Evolutionary conservation across 1,284 basidiomycete genomes (phyloP).

Genomic region (Ustilago shanxiensis): DNA sequence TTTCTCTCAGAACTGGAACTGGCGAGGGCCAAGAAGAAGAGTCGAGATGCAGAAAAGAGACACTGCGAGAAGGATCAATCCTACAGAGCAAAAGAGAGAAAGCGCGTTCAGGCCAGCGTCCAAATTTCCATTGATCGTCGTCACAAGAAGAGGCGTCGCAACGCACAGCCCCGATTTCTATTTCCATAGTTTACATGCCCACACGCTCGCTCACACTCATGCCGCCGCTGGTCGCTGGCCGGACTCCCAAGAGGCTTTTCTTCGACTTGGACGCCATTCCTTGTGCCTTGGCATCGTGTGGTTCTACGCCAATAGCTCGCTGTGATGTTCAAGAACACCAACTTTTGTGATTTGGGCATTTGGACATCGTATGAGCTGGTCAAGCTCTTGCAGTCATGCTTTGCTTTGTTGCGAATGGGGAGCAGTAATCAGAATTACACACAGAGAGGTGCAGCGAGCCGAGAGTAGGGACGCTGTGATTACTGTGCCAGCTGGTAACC

Average conservation of each 20-base stretch:
- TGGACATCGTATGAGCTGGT: too few species aligned
- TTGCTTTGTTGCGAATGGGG: neutral
- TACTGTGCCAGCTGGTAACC: neutral
- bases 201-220: too few species aligned
- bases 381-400: too few species aligned
- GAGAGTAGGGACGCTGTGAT: too few species aligned
- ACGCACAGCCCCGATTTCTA: constrained; percentile 2
- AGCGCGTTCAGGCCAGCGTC: constrained; percentile 15
- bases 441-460: neutral
- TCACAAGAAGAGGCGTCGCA: neutral
- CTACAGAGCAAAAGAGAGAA: too few species aligned
- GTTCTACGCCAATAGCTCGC: neutral
- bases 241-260: neutral
- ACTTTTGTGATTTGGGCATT: too few species aligned
- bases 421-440: too few species aligned
- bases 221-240: neutral
- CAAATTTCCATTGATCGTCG: constrained; percentile 2
- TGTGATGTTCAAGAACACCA: neutral
- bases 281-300: too few species aligned
- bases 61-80: constrained; percentile 5
- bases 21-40: constrained; percentile 4
- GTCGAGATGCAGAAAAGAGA: neutral
- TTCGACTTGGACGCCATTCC: too few species aligned
- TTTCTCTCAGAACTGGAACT: neutral
- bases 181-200: neutral